A percentile compares a stretch with the other conserved stretches of the same genome.
These are phyloP conservation scores for Jamesozyma jinghongensis DNA, from an alignment of 805 yeast genomes.

Conservation along the genomic window DNA sequence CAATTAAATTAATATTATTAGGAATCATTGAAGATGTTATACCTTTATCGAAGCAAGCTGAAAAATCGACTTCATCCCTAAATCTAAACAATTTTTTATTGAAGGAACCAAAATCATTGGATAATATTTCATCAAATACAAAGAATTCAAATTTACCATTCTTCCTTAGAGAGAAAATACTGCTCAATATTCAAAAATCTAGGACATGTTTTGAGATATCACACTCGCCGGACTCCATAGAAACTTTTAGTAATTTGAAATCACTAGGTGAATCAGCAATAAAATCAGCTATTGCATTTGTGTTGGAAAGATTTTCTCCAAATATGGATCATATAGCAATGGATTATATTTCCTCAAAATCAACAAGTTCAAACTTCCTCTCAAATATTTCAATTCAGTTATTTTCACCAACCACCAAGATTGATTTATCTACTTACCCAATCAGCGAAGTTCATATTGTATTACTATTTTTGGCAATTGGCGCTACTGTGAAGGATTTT, in stretches of 20 bases:
- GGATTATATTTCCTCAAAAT: not conserved
- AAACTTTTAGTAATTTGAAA: conserved; percentile 38
- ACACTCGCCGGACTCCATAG: conserved; percentile 29
- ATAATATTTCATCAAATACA: conserved; percentile 1
- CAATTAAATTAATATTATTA: not conserved
- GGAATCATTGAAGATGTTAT: conserved; percentile 20
- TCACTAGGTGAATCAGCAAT: conserved; percentile 51
- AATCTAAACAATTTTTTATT: not conserved
- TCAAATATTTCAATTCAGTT: not conserved
- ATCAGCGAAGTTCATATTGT: not conserved
- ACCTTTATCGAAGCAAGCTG: conserved; percentile 17
- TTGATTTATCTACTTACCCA: not conserved
- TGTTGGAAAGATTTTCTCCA: conserved; percentile 45
- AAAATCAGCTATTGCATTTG: conserved; percentile 45
- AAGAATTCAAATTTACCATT: conserved; percentile 11
- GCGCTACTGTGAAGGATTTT: conserved; percentile 67
- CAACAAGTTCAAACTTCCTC: not conserved
- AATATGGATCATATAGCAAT: conserved; percentile 21
- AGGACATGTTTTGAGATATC: conserved; percentile 40
- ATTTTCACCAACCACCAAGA: not conserved
- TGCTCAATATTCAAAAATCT: conserved; percentile 49
- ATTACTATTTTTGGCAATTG: conserved; percentile 30
- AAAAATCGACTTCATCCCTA: not conserved
- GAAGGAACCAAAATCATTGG: not conserved
- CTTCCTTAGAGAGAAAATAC: conserved; percentile 31